Evolutionary conservation across 257 asterid species (phyloP).

Genomic region (Solanum gracilifrons): DNA sequence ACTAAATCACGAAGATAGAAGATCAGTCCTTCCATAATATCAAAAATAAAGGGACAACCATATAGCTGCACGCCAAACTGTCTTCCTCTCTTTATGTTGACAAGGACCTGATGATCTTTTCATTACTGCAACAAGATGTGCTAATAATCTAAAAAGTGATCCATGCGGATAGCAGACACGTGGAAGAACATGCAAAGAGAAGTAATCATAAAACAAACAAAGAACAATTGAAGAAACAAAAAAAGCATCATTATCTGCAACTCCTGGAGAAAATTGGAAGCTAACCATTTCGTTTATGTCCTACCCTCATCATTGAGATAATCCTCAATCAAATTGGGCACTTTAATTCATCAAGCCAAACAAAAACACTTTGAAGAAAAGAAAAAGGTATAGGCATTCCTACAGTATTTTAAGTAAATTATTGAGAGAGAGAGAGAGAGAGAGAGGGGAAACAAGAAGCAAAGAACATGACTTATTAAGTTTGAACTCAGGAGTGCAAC

Average conservation of each 20-base stretch:
- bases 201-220: not conserved
- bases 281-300: not conserved
- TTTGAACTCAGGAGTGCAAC: not conserved
- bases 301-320: not conserved
- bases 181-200: not conserved
- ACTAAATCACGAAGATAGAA: not conserved
- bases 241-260: not conserved
- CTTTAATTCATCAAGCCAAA: not conserved
- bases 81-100: not conserved
- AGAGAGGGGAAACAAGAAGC: not conserved
- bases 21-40: not conserved
- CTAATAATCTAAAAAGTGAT: not conserved
- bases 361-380: not conserved
- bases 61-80: not conserved
- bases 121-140: not conserved
- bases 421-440: no score
- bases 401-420: not conserved
- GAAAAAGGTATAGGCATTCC: not conserved
- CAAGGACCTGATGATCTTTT: not conserved
- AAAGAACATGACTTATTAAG: not conserved
- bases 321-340: not conserved
- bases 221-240: not conserved
- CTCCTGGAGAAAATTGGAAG: not conserved
- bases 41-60: not conserved
- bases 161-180: not conserved